Conservation (phyloP, 1,284 basidiomycete species). For the Fomes fomentarius region DNA sequence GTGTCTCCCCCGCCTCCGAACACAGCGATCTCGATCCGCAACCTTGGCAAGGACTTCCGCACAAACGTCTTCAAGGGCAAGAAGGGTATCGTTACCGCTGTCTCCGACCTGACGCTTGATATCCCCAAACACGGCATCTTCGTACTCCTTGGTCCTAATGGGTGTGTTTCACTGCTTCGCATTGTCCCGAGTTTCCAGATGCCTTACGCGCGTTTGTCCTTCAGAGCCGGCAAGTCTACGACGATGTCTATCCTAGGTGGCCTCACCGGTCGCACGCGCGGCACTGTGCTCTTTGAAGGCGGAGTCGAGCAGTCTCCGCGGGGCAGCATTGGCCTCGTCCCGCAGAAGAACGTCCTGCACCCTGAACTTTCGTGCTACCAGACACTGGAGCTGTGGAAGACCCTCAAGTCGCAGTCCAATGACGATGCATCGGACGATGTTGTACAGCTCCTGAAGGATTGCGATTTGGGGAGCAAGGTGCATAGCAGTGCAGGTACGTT, state of each 20-base stretch:
- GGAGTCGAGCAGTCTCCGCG: constrained; percentile 51
- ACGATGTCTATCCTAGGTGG: constrained; percentile 67
- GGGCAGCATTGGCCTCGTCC: constrained; percentile 74
- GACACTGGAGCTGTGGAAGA: constrained; percentile 73
- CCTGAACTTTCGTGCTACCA: constrained; percentile 75
- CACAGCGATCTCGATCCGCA: constrained; percentile 60
- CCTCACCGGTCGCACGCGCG: constrained; percentile 58
- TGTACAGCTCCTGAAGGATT: constrained; percentile 66
- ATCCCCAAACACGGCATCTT: constrained; percentile 73
- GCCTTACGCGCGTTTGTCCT: neutral
- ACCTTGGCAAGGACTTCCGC: constrained; percentile 59
- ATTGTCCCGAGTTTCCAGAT: neutral
- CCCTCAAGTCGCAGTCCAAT: constrained; percentile 64
- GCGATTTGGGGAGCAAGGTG: constrained; percentile 72
- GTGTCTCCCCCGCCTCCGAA: constrained; percentile 37
- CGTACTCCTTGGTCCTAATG: constrained; percentile 74
- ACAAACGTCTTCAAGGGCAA: constrained; percentile 41
- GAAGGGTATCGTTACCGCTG: constrained; percentile 53
- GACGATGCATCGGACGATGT: constrained; percentile 50
- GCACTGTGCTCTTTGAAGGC: constrained; percentile 66
- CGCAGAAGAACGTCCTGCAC: constrained; percentile 83
- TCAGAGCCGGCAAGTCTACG: constrained; percentile 78
- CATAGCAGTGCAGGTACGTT: constrained; percentile 66
- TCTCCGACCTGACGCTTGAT: constrained; percentile 62
- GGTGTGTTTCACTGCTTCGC: constrained; percentile 39